Evolutionary conservation across 192 early-diverging fungal species (phyloP).

Genomic region (Backusella sp.): DNA sequence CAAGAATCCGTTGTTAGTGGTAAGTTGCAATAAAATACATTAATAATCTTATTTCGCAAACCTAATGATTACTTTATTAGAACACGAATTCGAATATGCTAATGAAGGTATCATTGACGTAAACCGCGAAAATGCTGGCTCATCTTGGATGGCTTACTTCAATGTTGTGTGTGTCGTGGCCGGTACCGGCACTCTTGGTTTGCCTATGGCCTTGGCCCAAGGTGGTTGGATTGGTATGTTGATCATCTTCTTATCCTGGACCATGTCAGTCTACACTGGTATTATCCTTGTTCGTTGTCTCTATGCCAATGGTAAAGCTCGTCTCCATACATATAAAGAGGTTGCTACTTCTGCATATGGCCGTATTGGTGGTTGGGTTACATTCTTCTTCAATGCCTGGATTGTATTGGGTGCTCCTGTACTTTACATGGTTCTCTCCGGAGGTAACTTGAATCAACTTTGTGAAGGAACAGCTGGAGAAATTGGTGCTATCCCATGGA

Average conservation of each 20-base stretch:
- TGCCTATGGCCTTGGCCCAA: slow-evolving; percentile 76
- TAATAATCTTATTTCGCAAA: background rate
- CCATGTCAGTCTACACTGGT: slow-evolving; percentile 38
- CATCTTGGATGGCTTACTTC: slow-evolving; percentile 34
- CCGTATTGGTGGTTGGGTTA: slow-evolving; percentile 43
- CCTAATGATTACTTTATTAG: background rate
- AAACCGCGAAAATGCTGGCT: slow-evolving; percentile 23
- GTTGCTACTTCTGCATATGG: slow-evolving; percentile 46
- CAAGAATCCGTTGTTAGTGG: slow-evolving; percentile 2
- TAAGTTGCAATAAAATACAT: background rate
- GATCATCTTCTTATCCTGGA: slow-evolving; percentile 32
- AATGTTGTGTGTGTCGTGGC: slow-evolving; percentile 61
- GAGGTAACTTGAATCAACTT: slow-evolving; percentile 56
- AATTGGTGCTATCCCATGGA: slow-evolving; percentile 51
- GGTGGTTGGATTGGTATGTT: slow-evolving; percentile 55
- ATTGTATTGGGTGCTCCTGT: slow-evolving; percentile 52
- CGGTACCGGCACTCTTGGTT: slow-evolving; percentile 80
- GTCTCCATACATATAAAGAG: slow-evolving; percentile 36
- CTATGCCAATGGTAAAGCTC: slow-evolving; percentile 26
- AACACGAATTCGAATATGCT: slow-evolving; percentile 15
- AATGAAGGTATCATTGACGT: slow-evolving; percentile 21
- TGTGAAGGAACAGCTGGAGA: slow-evolving; percentile 42
- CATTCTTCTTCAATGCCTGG: slow-evolving; percentile 53
- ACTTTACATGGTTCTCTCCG: slow-evolving; percentile 64
- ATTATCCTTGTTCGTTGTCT: slow-evolving; percentile 33